Evolutionary conservation across 164 flowering plant genomes (phyloP), one percentile per base, ranked within the genome.

Genomic region (Umbilicus rupestris): DNA sequence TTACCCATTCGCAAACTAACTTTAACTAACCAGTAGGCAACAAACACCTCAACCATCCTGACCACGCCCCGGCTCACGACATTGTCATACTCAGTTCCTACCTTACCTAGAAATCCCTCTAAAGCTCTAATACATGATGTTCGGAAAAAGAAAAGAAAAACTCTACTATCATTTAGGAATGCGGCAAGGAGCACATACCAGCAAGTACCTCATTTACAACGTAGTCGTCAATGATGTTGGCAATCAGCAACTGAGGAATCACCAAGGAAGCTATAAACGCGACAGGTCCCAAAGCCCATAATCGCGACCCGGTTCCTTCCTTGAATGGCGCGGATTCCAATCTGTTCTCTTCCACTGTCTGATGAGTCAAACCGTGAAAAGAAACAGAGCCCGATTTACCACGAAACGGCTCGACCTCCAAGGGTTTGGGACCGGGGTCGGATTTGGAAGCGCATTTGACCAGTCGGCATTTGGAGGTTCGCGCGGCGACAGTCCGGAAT

Each of bases 351-450:
- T 90, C 97, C 17, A 87, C 71, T 22, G 69, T 65, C 65, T 93
- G 89, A 68, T 88, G 84, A 71, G 89, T 85, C 69, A 85, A 49
- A 2, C 93, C 97, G 66, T 57, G 59, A 69, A 93, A 93, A 0
- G 98, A 90, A 77, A 90, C 80, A 8, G 89, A 83, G 59, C 94
- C 97, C 1, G 94, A 67, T 78, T 88, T 93, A 2, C 98, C 98
- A 39, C 82, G 77, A 68, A 84, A 82, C 0, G 85, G 83, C 73
- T 87, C 96, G 9, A 69, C 46, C 46, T 77, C 37, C 37, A 35
- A 29, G 44, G 16, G 12, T 12, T 26, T 52, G 3, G 24, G 29
- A 5, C 14, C 11, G 12, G 26, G 24, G 55, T 49, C 26, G 26
- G 29, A 17, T 22, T 24, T 22, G 29, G 58, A 22, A 26, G 58